A percentile compares a stretch with the other conserved stretches of the same genome.
Evolutionary conservation across 2,329 filamentous ascomycete genomes (phyloP).

Genomic region (Plenodomus biglobosus): DNA sequence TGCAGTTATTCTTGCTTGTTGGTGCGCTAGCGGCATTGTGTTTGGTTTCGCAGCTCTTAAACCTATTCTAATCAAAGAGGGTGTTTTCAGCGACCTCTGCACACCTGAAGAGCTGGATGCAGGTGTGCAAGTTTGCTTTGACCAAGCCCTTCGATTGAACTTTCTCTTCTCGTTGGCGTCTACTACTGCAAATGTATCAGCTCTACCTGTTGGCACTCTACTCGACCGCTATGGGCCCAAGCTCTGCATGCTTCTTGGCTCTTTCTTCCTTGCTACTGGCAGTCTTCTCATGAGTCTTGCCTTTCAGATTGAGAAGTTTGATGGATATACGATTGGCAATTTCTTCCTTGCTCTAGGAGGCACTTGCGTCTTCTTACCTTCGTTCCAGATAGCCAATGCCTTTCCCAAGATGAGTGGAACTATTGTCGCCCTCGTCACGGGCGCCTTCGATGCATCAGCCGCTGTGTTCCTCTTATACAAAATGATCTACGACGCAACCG

Average conservation of each 20-base stretch:
- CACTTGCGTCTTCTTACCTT: constrained; percentile 79
- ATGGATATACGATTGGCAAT: constrained; percentile 67
- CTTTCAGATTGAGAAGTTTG: constrained; percentile 39
- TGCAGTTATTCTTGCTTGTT: constrained; percentile 41
- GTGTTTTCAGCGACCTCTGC: constrained; percentile 43
- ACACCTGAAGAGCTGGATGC: constrained; percentile 38
- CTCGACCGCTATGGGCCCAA: constrained; percentile 44
- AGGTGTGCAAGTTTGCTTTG: constrained; percentile 41
- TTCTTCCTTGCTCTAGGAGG: constrained; percentile 76
- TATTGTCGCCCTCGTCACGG: constrained; percentile 78
- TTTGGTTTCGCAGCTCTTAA: constrained; percentile 47
- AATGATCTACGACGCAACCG: constrained; percentile 64
- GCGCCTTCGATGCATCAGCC: constrained; percentile 81
- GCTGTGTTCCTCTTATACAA: constrained; percentile 76
- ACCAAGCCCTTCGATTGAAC: constrained; percentile 44
- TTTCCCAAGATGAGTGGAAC: constrained; percentile 75
- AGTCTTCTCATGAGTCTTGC: constrained; percentile 44
- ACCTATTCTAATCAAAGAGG: constrained; percentile 44
- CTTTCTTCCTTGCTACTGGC: constrained; percentile 35
- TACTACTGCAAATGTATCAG: constrained; percentile 44
- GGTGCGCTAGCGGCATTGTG: constrained; percentile 46
- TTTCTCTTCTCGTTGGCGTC: constrained; percentile 45
- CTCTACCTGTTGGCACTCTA: constrained; percentile 40
- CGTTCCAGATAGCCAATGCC: constrained; percentile 81
- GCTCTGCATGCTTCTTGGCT: constrained; percentile 36